phyloP scores from a whole-genome alignment of 2,329 filamentous ascomycete genomes.

The Cladorrhinum sp. region DNA sequence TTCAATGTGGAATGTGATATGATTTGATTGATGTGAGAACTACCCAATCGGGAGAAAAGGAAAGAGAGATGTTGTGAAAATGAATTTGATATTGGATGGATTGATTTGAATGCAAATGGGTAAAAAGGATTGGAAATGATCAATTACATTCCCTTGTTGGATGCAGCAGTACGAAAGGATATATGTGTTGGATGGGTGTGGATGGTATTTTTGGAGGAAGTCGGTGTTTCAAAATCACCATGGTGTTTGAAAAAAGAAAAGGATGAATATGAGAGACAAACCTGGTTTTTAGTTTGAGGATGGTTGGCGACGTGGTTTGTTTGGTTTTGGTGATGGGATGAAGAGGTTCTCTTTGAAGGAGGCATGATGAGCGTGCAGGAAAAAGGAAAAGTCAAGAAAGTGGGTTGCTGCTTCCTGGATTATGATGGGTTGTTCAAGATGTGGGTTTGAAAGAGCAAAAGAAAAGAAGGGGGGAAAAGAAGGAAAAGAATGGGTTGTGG shows the following conservation, averaged over 20 bases:
- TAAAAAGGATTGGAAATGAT: background rate
- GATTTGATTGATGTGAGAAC: no score
- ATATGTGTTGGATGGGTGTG: background rate
- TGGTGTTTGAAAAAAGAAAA: background rate
- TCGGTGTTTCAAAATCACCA: background rate
- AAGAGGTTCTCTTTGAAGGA: slow-evolving; percentile 1
- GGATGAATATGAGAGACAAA: background rate
- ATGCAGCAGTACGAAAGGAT: background rate
- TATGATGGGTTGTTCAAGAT: background rate
- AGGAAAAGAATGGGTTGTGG: background rate
- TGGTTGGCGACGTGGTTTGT: background rate
- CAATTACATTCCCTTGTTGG: background rate
- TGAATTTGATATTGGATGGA: no score
- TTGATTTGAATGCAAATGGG: background rate
- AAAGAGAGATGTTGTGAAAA: no score
- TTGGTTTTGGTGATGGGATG: background rate
- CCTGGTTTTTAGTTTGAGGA: background rate
- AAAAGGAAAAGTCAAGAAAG: background rate
- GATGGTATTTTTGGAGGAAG: background rate
- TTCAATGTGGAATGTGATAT: background rate
- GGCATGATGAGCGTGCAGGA: background rate
- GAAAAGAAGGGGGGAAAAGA: background rate
- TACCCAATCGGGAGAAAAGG: no score
- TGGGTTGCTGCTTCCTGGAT: background rate
- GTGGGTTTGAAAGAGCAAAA: no score